phyloP scores from a whole-genome alignment of 2,329 filamentous ascomycete species.

The Fusarium coicis region DNA sequence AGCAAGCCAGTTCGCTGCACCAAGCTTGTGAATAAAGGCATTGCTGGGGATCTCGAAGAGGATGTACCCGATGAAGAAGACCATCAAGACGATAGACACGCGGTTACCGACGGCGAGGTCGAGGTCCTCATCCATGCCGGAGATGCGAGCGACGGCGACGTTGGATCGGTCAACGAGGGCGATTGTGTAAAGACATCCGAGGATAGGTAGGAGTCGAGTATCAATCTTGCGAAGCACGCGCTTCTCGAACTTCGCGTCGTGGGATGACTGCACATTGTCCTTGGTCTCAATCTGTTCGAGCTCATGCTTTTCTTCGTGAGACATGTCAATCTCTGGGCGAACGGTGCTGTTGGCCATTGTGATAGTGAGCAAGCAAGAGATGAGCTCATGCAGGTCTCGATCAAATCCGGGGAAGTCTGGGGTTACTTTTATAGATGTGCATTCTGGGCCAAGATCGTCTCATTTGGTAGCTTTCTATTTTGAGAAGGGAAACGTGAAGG shows the following conservation, averaged over 20 bases:
- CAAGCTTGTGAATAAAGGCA: slow-evolving; percentile 28
- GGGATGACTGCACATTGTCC: not conserved
- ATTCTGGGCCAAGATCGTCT: not conserved
- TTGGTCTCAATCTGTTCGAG: not conserved
- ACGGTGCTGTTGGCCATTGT: not conserved
- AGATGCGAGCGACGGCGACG: slow-evolving; percentile 27
- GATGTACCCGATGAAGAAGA: slow-evolving; percentile 35
- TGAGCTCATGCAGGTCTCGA: not conserved
- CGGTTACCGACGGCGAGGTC: slow-evolving; percentile 12
- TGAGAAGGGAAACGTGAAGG: not conserved
- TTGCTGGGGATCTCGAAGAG: slow-evolving; percentile 31
- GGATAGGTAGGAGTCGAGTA: slow-evolving; percentile 15
- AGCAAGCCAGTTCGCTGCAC: slow-evolving; percentile 30
- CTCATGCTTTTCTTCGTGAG: slow-evolving; percentile 7
- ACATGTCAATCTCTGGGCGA: not conserved
- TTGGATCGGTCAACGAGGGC: slow-evolving; percentile 32
- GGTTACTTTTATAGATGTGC: not conserved
- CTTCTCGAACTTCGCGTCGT: slow-evolving; percentile 26
- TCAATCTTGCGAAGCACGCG: slow-evolving; percentile 24
- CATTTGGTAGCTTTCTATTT: too few relatives aligned
- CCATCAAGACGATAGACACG: slow-evolving; percentile 19
- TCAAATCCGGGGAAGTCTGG: not conserved
- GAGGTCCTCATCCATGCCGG: slow-evolving; percentile 30
- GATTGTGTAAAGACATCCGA: slow-evolving; percentile 31
- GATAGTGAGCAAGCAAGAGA: too few relatives aligned